Evolutionary conservation across 495 filamentous ascomycete genomes (phyloP).

Genomic region (Neurospora sp.): DNA sequence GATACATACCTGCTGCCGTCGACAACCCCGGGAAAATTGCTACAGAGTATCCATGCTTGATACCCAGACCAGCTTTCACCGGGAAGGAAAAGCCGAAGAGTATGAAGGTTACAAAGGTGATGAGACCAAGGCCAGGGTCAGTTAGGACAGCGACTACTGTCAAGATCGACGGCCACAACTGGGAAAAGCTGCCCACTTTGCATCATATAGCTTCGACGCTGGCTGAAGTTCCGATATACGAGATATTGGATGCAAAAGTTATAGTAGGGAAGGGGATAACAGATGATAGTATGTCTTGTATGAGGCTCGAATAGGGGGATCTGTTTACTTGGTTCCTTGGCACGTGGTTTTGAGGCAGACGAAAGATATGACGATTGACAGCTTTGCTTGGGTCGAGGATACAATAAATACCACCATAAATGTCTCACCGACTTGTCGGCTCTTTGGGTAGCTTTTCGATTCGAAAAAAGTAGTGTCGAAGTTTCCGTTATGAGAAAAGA

Average conservation of each 20-base stretch:
- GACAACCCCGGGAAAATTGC: constrained; percentile 34
- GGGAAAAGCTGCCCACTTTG: constrained; percentile 43
- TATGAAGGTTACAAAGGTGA: constrained; percentile 21
- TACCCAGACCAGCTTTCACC: constrained; percentile 21
- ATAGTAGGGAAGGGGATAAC: constrained; percentile 40
- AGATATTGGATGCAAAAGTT: constrained; percentile 40
- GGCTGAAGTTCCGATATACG: constrained; percentile 44
- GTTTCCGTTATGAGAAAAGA: not conserved
- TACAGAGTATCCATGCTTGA: constrained; percentile 36
- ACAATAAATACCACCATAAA: not conserved
- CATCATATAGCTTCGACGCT: constrained; percentile 42
- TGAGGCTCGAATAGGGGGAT: constrained; percentile 28
- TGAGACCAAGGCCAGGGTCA: constrained; percentile 26
- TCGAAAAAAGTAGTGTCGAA: not conserved
- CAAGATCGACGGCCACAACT: constrained; percentile 33
- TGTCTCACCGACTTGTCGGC: not conserved
- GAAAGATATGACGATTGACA: not conserved
- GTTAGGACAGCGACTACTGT: constrained; percentile 11
- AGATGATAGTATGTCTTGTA: constrained; percentile 31
- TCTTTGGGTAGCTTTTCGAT: not conserved
- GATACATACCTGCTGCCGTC: constrained; percentile 39
- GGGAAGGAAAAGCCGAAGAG: constrained; percentile 26
- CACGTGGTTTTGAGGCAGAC: not conserved
- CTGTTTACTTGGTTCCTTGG: not conserved
- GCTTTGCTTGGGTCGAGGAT: not conserved